Conservation (phyloP, 495 filamentous ascomycete genomes). For the Daldinia bambusicola region DNA sequence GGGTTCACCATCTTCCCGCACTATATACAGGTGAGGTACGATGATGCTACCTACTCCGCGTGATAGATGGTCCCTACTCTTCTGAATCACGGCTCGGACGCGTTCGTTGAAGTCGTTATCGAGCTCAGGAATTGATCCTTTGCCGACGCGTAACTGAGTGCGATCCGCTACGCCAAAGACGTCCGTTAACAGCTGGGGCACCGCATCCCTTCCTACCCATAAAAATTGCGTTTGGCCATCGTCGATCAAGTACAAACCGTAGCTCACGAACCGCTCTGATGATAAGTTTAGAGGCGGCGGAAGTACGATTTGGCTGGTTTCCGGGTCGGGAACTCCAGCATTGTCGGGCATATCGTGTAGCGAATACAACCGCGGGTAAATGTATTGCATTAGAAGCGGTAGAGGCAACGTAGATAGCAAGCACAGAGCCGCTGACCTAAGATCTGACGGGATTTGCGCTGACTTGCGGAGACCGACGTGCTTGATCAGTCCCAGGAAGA, state of each 20-base stretch:
- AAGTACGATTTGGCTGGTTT: constrained; percentile 86
- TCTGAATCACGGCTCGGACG: constrained; percentile 86
- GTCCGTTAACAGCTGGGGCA: constrained; percentile 86
- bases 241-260: constrained; percentile 97
- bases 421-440: constrained; percentile 92
- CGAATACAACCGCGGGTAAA: constrained; percentile 93
- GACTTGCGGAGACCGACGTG: constrained; percentile 95
- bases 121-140: constrained; percentile 82
- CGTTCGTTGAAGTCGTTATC: constrained; percentile 98
- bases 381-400: constrained; percentile 94
- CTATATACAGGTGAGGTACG: constrained; percentile 90
- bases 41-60: constrained; percentile 91
- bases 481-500: constrained; percentile 95
- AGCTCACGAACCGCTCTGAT: constrained; percentile 85
- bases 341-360: constrained; percentile 98
- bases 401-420: constrained; percentile 91
- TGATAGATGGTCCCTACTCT: constrained; percentile 85
- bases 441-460: constrained; percentile 94
- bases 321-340: constrained; percentile 83
- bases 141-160: constrained; percentile 87
- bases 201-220: constrained; percentile 93
- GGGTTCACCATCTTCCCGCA: constrained; percentile 95
- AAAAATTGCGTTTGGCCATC: constrained; percentile 98
- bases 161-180: constrained; percentile 88
- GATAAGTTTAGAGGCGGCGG: constrained; percentile 88